Evolutionary conservation across 345 rosid species (phyloP), one percentile per base, ranked within the genome.

Genomic region (Populus ilicifolia): DNA sequence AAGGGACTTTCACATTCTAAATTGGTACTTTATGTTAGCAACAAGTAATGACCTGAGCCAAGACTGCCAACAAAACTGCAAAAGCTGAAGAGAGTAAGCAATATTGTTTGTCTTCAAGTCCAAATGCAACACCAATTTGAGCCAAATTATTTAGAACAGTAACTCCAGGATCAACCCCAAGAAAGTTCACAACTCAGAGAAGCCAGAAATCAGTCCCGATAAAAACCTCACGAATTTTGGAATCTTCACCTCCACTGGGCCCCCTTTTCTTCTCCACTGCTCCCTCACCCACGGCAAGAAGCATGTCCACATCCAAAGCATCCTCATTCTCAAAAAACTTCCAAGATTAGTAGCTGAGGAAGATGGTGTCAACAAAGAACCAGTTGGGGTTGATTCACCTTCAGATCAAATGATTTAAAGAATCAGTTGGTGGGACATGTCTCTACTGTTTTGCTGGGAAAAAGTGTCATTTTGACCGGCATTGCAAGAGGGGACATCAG

Each of bases 171-270:
- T 98, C 99, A 73, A 88, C 93, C 65, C 98, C 99, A 1, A 92
- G 89, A 85, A 96, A 96, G 80, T 88, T 93, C 20, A 83, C 86
- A 71, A 85, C 61, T 98, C 98, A 93, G 63, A 96, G 98, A 77
- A 96, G 97, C 99, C 99, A 96, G 84, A 91, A 96, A 83, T 96
- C 98, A 48, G 97, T 97, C 90, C 93, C 93, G 76, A 90, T 75
- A 65, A 92, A 83, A 72, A 90, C 98, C 86, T 96, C 93, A 39
- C 73, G 81, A 73, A 92, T 61, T 81, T 89, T 91, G 83, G 91
- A 93, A 75, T 93, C 98, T 80, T 93, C 98, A 35, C 97, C 98
- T 74, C 98, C 84, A 82, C 88, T 88, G 8, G 97, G 97, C 75
- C 84, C 87, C 77, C 91, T 88, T 80, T 88, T 92, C 88, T 90